Base-by-base conservation (phyloP, 2,329 filamentous ascomycete genomes). In the Colletotrichum tabaci region DNA sequence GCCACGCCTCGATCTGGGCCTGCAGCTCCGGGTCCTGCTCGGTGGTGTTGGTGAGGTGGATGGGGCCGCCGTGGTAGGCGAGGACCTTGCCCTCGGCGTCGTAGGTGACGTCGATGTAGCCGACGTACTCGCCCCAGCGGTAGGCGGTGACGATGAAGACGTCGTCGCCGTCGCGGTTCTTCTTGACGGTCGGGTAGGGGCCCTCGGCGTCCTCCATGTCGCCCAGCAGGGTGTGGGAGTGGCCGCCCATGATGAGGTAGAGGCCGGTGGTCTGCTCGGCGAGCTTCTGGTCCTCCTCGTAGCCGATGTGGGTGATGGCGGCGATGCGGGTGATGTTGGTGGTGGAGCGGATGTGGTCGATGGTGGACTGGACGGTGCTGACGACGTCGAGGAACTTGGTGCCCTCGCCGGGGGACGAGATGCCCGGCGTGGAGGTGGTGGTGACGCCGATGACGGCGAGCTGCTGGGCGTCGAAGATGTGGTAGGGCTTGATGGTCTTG, bases 111-210 rank as follows among this genome's bases (percentile, higher is more conserved):
- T 92, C 90, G 74, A 92, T 92, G 78, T 90, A 90, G 68, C 90
- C 91, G 2, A 92, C 80, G 67, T 92, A 92, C 80, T 92, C 89
- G 62, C 90, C 90, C 91, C 91, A 92, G 73, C 90, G 87, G 77
- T 90, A 92, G 2, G 90, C 88, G 9, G 90, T 91, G 21, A 93
- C 90, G 75, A 92, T 86, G 77, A 92, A 92, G 61, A 92, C 90
- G 75, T 92, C 91, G 44, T 92, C 88, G 55, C 89, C 90, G 61
- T 89, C 87, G 73, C 84, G 79, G 78, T 92, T 91, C 38, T 87
- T 80, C 63, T 86, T 85, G 61, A 92, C 89, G 16, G 90, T 92
- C 1, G 91, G 91, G 76, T 92, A 92, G 10, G 87, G 83, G 44
- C 90, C 90, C 75, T 85, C 83, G 16, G 90, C 87, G 30, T 84